Base-by-base conservation (phyloP, 106 monocot genomes). In the Narthecium ossifragum region DNA sequence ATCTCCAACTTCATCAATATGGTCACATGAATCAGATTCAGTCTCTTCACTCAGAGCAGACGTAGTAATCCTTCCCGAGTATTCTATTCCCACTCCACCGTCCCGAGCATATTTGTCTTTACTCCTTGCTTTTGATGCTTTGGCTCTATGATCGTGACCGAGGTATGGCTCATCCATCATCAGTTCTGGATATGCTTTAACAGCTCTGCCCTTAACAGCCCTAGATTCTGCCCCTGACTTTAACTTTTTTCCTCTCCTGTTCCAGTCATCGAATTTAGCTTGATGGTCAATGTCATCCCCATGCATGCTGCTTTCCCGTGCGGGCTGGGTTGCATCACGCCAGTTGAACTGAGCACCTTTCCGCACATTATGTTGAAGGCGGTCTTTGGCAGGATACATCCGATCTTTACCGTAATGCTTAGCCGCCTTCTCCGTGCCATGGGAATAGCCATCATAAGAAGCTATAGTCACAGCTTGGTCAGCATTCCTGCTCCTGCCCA, bases 1-100 rank as follows among this genome's bases (percentile, higher is more conserved):
- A 65, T 63, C 69, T 39, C 12, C 54, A 33, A 69, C 80, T 50
- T 70, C 71, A 29, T 70, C 82, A 46, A 39, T 40, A 25, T 75
- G 58, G 10, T 88, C 85, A 15, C 79, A 85, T 51, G 85, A 85
- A 60, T 93, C 89, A 52, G 92, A 93, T 58, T 82, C 82, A 20
- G 85, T 88, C 38, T 85, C 88, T 24, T 85, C 84, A 64, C 69
- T 63, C 39, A 66, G 73, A 51, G 34, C 34, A 66, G 51, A 71
- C 46, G 37, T 23, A 27, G 58, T 34, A 51, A 22, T 24, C 37
- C 26, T 41, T 31, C 32, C 62, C 8, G 61, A 27, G 38, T 59
- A 57, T 26, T 62, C 62, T 24, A 21, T 40, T 28, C 39, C 39
- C 6, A 32, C 48, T 34, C 22, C 32, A 2, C 61, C 61, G 57